Conservation (phyloP, 306 rosid species). For the Cicer bijugum region DNA sequence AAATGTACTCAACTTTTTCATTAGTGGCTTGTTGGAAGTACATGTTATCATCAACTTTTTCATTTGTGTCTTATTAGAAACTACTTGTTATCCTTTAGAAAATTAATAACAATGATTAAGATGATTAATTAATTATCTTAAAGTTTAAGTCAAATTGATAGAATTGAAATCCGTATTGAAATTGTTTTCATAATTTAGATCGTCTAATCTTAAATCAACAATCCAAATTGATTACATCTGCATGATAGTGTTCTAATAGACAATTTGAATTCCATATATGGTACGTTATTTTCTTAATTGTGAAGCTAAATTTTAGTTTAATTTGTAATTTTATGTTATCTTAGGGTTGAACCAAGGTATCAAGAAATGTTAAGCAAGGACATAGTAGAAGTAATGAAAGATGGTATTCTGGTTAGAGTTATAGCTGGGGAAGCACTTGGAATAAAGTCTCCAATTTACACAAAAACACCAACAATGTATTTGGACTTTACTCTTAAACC, state of each 20-base stretch:
- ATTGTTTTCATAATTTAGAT: no score
- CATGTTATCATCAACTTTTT: constrained; percentile 7
- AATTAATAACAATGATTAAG: not conserved
- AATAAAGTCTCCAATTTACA: constrained; percentile 77
- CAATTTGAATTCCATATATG: no score
- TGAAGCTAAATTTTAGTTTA: constrained; percentile 27
- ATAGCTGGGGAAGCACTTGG: constrained; percentile 96
- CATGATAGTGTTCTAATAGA: no score
- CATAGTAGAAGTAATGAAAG: constrained; percentile 65
- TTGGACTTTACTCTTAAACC: constrained; percentile 87
- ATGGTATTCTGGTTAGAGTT: constrained; percentile 81
- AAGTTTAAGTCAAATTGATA: constrained; percentile 22
- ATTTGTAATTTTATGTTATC: not conserved
- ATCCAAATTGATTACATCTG: no score
- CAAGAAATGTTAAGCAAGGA: constrained; percentile 85
- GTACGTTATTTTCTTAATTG: not conserved
- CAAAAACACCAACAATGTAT: constrained; percentile 93
- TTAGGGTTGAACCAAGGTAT: constrained; percentile 91
- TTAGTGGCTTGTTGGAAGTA: constrained; percentile 15
- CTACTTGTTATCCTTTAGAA: constrained; percentile 1
- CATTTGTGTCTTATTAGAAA: constrained; percentile 13
- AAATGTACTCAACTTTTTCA: constrained; percentile 33
- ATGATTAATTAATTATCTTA: not conserved
- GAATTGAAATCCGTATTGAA: not conserved
- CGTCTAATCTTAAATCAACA: no score